A percentile compares a stretch with the other conserved stretches of the same genome.
Conservation (phyloP, 306 rosid species). For the Cicer bijugum region DNA sequence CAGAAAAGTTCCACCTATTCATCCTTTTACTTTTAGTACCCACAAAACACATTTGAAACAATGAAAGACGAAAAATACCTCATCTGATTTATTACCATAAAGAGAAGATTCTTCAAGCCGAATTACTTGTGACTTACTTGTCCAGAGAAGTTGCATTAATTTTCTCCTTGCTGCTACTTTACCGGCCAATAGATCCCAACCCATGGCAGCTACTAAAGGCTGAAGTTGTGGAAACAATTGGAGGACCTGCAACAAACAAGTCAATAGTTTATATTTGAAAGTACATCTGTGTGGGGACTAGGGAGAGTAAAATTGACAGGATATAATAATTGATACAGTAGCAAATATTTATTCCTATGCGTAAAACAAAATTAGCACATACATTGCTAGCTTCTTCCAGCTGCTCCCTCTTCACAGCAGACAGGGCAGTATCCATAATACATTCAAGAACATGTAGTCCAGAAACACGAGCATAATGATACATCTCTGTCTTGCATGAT, state of each 20-base stretch:
- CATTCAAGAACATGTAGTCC: conserved; percentile 89
- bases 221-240: conserved; percentile 86
- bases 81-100: conserved; percentile 74
- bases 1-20: conserved; percentile 33
- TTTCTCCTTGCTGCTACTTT: conserved; percentile 76
- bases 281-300: conserved; percentile 30
- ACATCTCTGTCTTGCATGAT: conserved; percentile 75
- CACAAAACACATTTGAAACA: conserved; percentile 46
- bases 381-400: conserved; percentile 92
- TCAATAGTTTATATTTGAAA: conserved; percentile 26
- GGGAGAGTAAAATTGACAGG: conserved; percentile 34
- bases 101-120: conserved; percentile 87
- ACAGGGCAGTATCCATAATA: conserved; percentile 80
- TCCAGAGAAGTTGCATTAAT: conserved; percentile 93
- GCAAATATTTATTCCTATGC: background rate
- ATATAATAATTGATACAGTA: conserved; percentile 29
- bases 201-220: conserved; percentile 94
- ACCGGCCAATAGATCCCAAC: conserved; percentile 93
- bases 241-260: conserved; percentile 66
- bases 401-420: conserved; percentile 85
- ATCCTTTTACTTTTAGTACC: conserved; percentile 44
- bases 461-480: conserved; percentile 92
- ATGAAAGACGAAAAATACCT: conserved; percentile 66
- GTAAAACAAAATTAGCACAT: conserved; percentile 56
- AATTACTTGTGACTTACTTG: conserved; percentile 77